phyloP scores from a whole-genome alignment of 768 basidiomycete species.

The Mycena vitilis region DNA sequence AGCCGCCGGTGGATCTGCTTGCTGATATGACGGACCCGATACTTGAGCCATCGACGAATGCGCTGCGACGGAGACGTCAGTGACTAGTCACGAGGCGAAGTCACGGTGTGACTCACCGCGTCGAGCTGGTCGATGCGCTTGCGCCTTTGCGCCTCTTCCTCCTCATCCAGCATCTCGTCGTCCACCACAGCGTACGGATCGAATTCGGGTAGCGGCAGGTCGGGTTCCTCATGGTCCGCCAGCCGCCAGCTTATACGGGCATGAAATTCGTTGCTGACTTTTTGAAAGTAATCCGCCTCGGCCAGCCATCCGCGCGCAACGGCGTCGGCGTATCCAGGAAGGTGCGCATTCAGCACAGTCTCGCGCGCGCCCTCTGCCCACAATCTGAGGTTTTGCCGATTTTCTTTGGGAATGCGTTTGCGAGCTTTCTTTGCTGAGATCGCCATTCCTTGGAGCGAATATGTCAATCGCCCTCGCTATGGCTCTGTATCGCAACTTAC shows the following conservation, averaged over 20 bases:
- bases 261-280: conserved; percentile 10
- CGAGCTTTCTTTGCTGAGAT: background rate
- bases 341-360: background rate
- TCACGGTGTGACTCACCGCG: conserved; percentile 1
- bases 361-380: conserved; percentile 5
- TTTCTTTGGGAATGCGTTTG: background rate
- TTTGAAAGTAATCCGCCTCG: background rate
- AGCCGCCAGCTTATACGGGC: background rate
- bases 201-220: background rate
- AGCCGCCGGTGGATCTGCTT: background rate
- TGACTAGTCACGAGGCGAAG: background rate
- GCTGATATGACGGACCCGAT: background rate
- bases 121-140: background rate
- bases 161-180: background rate
- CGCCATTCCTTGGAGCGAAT: background rate
- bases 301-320: background rate
- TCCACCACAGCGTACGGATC: background rate
- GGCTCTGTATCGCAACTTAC: no score
- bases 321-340: background rate
- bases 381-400: background rate
- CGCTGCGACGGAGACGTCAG: background rate
- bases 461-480: no score
- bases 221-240: conserved; percentile 1
- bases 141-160: background rate
- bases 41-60: background rate